These are phyloP conservation scores for Fennellomyces sp. DNA, from an alignment of 371 early-diverging fungal genomes.

Conservation along the genomic window DNA sequence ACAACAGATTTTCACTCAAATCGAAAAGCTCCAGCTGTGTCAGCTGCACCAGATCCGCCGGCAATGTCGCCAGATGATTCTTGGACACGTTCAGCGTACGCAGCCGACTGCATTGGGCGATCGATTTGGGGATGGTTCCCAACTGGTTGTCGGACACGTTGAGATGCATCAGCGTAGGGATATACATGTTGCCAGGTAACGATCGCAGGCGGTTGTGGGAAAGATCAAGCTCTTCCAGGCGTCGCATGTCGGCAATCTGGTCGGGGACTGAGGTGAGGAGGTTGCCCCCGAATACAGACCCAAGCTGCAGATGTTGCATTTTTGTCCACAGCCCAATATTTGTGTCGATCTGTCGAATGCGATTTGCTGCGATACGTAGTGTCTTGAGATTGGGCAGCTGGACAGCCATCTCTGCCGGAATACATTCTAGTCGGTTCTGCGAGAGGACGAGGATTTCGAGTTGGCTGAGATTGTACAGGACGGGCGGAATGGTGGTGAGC, in stretches of 20 bases:
- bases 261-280: slow-evolving; percentile 47
- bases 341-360: slow-evolving; percentile 46
- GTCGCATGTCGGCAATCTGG: slow-evolving; percentile 45
- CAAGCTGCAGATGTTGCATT: slow-evolving; percentile 60
- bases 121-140: slow-evolving; percentile 60
- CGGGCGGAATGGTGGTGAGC: slow-evolving; percentile 51
- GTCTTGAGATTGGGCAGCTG: slow-evolving; percentile 48
- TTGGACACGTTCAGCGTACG: slow-evolving; percentile 55
- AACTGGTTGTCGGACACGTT: slow-evolving; percentile 60
- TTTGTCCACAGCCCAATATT: slow-evolving; percentile 40
- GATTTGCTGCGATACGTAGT: slow-evolving; percentile 55
- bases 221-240: slow-evolving; percentile 55
- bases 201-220: slow-evolving; percentile 53
- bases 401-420: slow-evolving; percentile 48
- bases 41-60: slow-evolving; percentile 58
- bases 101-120: slow-evolving; percentile 45
- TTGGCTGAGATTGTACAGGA: slow-evolving; percentile 45
- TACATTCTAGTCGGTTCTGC: slow-evolving; percentile 49
- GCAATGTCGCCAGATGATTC: slow-evolving; percentile 62
- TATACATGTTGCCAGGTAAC: slow-evolving; percentile 46
- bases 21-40: slow-evolving; percentile 59
- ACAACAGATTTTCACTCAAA: slow-evolving; percentile 62
- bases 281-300: slow-evolving; percentile 67
- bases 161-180: slow-evolving; percentile 31
- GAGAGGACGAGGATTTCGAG: slow-evolving; percentile 59